Evolutionary conservation across 2,329 filamentous ascomycete genomes (phyloP).

Genomic region (Sporothrix dimorphospora): DNA sequence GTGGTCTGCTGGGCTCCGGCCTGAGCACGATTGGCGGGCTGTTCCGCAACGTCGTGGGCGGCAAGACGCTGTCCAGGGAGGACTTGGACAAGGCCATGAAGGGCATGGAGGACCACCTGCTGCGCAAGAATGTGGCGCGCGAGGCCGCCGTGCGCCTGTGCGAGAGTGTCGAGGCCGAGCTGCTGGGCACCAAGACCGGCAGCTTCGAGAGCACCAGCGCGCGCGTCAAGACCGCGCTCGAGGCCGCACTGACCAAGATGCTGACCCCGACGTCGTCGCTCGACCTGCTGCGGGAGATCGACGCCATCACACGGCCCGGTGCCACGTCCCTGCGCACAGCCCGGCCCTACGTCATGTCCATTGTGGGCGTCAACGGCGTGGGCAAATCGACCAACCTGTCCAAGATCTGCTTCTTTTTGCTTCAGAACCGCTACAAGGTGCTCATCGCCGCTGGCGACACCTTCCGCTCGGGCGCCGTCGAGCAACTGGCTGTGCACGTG

Average conservation of each 20-base stretch:
- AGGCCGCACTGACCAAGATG: conserved; percentile 90
- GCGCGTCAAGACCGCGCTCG: conserved; percentile 83
- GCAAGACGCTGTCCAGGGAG: conserved; percentile 85
- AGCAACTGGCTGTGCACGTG: conserved; percentile 94
- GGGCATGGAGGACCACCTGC: conserved; percentile 91
- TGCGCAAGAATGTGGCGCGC: conserved; percentile 94
- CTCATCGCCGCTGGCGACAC: conserved; percentile 94
- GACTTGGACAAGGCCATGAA: conserved; percentile 92
- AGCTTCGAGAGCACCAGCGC: conserved; percentile 87
- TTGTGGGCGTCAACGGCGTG: conserved; percentile 97
- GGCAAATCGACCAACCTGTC: conserved; percentile 97
- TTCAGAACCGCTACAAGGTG: conserved; percentile 96
- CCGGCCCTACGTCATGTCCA: conserved; percentile 94
- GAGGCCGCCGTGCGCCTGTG: conserved; percentile 92
- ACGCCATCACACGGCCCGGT: conserved; percentile 71
- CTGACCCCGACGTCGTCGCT: conserved; percentile 93
- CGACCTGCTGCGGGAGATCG: conserved; percentile 91
- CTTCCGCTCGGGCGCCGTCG: conserved; percentile 94
- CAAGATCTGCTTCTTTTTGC: conserved; percentile 96
- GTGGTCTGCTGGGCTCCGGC: conserved; percentile 75
- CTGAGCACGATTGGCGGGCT: conserved; percentile 83
- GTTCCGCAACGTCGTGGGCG: conserved; percentile 93
- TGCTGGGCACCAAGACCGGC: conserved; percentile 87
- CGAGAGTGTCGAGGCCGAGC: conserved; percentile 85
- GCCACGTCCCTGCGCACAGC: conserved; percentile 63